A percentile compares a stretch with the other conserved stretches of the same genome.
Evolutionary conservation across 305 asterid species (phyloP).

Genomic region (Fraxinus platypoda): DNA sequence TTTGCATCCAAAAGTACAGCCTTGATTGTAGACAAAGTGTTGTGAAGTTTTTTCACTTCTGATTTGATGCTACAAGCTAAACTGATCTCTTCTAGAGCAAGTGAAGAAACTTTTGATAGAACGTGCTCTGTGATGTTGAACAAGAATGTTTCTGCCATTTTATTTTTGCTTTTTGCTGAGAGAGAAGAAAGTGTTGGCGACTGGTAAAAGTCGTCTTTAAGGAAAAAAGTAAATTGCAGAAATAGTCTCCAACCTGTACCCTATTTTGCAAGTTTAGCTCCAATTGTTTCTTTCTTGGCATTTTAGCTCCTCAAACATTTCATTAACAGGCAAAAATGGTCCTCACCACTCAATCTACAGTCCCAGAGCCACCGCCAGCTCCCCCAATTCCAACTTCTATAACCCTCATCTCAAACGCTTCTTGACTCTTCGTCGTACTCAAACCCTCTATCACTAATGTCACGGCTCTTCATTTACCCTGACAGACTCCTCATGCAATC

Average conservation of each 20-base stretch:
- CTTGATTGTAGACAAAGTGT: slow-evolving; percentile 49
- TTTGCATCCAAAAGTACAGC: slow-evolving; percentile 56
- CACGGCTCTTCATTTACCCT: not conserved
- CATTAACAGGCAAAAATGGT: not conserved
- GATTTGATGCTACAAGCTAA: slow-evolving; percentile 37
- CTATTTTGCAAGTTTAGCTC: not conserved
- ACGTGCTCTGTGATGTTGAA: slow-evolving; percentile 40
- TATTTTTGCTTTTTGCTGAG: not conserved
- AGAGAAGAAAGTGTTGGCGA: not conserved
- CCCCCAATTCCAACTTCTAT: not conserved
- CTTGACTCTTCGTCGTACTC: not conserved
- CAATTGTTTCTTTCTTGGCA: not conserved
- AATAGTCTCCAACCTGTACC: not conserved
- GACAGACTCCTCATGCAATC: not conserved
- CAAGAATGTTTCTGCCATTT: slow-evolving; percentile 48
- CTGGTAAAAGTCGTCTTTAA: not conserved
- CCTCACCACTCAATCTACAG: not conserved
- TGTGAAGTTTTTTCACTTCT: slow-evolving; percentile 40
- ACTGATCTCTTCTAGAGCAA: slow-evolving; percentile 34
- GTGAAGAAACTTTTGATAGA: slow-evolving; percentile 34
- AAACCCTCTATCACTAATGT: not conserved
- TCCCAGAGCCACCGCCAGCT: not conserved
- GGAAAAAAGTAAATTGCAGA: not conserved
- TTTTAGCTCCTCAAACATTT: not conserved
- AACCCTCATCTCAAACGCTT: not conserved